Evolutionary conservation across 768 basidiomycete species (phyloP), one percentile per base, ranked within the genome.

Genomic region (Leccinum broughii): DNA sequence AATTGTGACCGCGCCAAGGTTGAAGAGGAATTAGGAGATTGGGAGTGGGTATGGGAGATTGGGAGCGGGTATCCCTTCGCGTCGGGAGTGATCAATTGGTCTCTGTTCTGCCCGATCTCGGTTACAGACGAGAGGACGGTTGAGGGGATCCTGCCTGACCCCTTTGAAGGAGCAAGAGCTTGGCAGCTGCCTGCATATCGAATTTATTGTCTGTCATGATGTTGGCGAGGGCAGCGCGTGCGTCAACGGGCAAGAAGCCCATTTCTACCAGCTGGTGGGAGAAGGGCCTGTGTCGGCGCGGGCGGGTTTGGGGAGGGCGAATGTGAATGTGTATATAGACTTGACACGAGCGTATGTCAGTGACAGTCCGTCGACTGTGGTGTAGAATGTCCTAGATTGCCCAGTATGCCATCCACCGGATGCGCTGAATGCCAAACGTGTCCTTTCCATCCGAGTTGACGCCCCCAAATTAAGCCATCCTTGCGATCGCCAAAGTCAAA

Each of bases 211-310:
- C 61, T 0, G 83, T 82, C 49, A 82, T 77, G 0, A 91, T 93
- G 26, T 86, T 80, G 3, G 84, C 81, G 1, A 98, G 83, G 0
- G 95, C 94, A 20, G 80, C 71, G 5, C 85, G 84, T 3, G 95
- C 90, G 68, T 92, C 86, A 20, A 83, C 74, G 22, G 89, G 80
- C 0, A 91, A 85, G 76, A 97, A 98, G 4, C 95, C 95, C 94
- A 97, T 97, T 75, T 95, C 93, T 28, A 96, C 90, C 34, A 98
- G 84, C 70, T 93, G 90, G 96, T 0, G 95, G 95, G 1, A 95
- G 22, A 22, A 22, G 54, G 32, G 1, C 30, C 28, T 35, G 34
- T 39, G 55, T 53, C 22, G 60, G 61, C 7, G 58, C 37, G 14
- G 53, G 20, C 53, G 58, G 56, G 30, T 61, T 62, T 41, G 57